Conservation (phyloP, 805 yeast genomes). For the Priceomyces carsonii region DNA sequence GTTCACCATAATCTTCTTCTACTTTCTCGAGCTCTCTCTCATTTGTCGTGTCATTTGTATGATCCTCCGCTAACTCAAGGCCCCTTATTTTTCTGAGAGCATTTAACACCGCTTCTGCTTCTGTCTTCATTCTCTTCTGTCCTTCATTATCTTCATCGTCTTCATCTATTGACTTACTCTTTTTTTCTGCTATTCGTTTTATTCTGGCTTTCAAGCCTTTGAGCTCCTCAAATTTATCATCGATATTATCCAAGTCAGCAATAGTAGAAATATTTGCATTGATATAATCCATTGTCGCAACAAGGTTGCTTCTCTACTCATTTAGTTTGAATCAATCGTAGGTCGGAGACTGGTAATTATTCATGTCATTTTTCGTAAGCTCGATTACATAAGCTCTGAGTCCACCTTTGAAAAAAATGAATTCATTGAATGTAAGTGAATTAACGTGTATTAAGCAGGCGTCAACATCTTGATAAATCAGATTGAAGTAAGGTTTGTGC, state of each 20-base stretch:
- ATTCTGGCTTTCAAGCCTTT: slow-evolving; percentile 15
- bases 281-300: slow-evolving; percentile 28
- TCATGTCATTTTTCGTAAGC: no score
- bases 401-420: no score
- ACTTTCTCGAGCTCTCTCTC: slow-evolving; percentile 13
- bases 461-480: no score
- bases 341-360: no score
- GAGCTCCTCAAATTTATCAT: slow-evolving; percentile 23
- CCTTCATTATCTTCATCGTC: slow-evolving; percentile 2
- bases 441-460: no score
- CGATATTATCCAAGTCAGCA: slow-evolving; percentile 32
- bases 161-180: neutral
- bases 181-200: slow-evolving; percentile 8
- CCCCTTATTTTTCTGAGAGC: neutral
- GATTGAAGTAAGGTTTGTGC: no score
- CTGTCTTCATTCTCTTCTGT: slow-evolving; percentile 1
- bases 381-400: no score
- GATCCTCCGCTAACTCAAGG: neutral
- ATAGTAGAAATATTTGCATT: slow-evolving; percentile 35
- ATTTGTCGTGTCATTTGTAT: neutral
- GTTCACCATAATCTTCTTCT: slow-evolving; percentile 13
- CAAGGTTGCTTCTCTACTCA: no score
- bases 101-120: slow-evolving; percentile 5
- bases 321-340: no score
- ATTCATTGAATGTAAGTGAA: no score